These are phyloP conservation scores for Solidago caesia DNA, from an alignment of 129 eudicot genomes.

Conservation along the genomic window DNA sequence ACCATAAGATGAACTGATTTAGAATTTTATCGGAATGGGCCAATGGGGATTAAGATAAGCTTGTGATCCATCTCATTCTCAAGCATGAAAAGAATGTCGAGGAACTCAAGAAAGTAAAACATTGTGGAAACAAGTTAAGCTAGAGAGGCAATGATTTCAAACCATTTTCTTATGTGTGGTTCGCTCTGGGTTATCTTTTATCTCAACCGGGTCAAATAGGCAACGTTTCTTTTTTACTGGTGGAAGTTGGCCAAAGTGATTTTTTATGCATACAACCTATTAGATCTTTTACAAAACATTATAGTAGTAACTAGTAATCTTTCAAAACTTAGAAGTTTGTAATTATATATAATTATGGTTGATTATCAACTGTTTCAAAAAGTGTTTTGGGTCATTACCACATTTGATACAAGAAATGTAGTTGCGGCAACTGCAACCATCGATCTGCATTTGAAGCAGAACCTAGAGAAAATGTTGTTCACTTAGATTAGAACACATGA, in stretches of 20 bases:
- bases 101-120: background rate
- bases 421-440: background rate
- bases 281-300: background rate
- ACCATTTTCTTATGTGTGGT: background rate
- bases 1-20: background rate
- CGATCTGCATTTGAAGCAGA: background rate
- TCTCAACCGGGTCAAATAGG: background rate
- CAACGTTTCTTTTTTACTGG: background rate
- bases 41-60: background rate
- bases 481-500: background rate
- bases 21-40: background rate
- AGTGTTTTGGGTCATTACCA: too few species aligned
- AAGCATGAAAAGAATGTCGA: background rate
- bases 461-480: background rate
- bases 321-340: background rate
- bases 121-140: background rate
- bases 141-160: background rate
- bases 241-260: background rate
- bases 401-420: too few species aligned
- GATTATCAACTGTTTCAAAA: too few species aligned
- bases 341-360: too few species aligned
- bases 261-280: background rate
- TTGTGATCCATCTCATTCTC: background rate
- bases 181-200: background rate
- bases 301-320: background rate